Conservation (phyloP, 306 rosid genomes). For the Quercus wislizeni region DNA sequence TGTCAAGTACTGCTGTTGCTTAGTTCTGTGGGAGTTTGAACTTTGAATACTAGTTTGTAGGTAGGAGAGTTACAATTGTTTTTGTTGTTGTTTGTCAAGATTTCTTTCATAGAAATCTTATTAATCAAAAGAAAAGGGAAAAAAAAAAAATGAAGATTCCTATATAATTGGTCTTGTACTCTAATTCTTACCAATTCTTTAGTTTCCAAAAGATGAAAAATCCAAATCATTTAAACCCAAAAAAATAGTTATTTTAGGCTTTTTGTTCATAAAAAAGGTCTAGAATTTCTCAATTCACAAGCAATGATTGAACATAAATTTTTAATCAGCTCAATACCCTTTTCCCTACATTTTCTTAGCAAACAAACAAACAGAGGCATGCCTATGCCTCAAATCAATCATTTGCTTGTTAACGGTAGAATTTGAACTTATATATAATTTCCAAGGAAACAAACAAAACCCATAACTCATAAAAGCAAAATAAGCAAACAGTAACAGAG, state of each 20-base stretch:
- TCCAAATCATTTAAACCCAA: not conserved
- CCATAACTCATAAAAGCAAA: not conserved
- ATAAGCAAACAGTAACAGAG: not conserved
- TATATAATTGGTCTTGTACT: not conserved
- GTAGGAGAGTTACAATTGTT: no score
- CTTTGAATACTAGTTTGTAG: no score
- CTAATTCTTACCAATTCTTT: not conserved
- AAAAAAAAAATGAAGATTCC: not conserved
- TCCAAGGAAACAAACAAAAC: not conserved
- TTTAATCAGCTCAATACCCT: no score
- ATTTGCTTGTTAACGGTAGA: no score
- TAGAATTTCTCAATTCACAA: not conserved
- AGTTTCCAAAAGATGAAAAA: not conserved
- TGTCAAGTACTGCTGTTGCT: no score
- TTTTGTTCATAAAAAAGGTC: not conserved
- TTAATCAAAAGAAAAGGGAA: no score
- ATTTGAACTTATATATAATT: not conserved
- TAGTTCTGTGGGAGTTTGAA: no score
- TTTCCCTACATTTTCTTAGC: not conserved
- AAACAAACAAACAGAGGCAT: slow-evolving; percentile 2
- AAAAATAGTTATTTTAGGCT: not conserved
- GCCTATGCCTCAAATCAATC: no score
- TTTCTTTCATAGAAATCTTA: no score
- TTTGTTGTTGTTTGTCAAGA: no score
- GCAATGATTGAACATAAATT: no score